phyloP scores from a whole-genome alignment of 78 protist species.

The slime mould (Dictyostelium discoideum) region DNA sequence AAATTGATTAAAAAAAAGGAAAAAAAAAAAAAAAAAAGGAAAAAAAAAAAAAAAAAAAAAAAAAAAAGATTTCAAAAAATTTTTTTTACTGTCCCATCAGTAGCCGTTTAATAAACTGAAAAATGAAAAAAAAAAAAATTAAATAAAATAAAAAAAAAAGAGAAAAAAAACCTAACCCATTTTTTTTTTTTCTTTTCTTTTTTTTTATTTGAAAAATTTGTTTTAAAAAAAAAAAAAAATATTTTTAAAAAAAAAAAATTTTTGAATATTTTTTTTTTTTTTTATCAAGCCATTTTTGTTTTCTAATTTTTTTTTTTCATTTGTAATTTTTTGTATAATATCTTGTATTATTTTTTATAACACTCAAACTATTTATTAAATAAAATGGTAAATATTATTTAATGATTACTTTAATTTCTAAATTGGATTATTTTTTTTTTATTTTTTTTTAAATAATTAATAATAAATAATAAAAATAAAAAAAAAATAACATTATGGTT shows the following conservation, averaged over 20 bases:
- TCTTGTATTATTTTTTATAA: neutral
- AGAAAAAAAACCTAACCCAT: neutral
- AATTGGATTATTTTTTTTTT: neutral
- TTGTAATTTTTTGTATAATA: neutral
- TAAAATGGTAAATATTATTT: neutral
- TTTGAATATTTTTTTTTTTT: no score
- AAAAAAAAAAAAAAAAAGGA: no score
- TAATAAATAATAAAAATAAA: neutral
- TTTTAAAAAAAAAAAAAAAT: neutral
- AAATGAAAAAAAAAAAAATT: no score
- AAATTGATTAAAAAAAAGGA: no score
- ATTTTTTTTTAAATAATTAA: neutral
- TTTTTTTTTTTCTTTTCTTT: no score
- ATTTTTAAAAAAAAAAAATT: no score
- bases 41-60: no score
- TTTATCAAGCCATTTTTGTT: neutral
- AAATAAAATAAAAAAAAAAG: no score
- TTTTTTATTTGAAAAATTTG: neutral
- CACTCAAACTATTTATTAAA: neutral
- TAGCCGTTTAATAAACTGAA: no score
- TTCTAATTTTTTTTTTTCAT: no score
- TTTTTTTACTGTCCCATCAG: no score
- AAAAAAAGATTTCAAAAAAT: neutral
- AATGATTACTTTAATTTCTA: neutral
- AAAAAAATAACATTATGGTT: no score